Percentiles rank a stretch among this genome's conserved stretches.
phyloP scores from a whole-genome alignment of 305 asterid species.

The Solanum hybrid region DNA sequence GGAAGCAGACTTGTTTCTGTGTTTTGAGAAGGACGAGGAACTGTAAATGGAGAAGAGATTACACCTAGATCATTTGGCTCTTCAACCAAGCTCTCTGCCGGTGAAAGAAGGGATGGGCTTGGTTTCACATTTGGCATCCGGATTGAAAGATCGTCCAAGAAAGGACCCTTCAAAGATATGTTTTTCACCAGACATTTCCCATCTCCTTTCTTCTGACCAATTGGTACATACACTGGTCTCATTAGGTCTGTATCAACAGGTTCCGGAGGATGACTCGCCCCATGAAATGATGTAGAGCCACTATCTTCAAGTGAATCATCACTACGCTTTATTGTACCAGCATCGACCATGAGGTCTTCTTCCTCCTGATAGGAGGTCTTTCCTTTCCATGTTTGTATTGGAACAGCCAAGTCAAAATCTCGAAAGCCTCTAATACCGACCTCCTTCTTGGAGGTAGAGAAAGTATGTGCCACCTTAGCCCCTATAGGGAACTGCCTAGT shows the following conservation, averaged over 20 bases:
- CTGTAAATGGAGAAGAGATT: conserved; percentile 43
- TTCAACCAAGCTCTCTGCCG: conserved; percentile 51
- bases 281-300: conserved; percentile 86
- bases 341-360: conserved; percentile 52
- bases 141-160: conserved; percentile 53
- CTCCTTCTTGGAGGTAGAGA: conserved; percentile 29
- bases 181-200: conserved; percentile 43
- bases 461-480: conserved; percentile 25
- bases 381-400: conserved; percentile 53
- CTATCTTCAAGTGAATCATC: conserved; percentile 60
- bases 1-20: conserved; percentile 42
- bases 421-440: conserved; percentile 28
- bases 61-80: conserved; percentile 35
- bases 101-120: conserved; percentile 35
- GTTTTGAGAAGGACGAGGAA: conserved; percentile 53
- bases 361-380: conserved; percentile 42
- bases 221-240: conserved; percentile 75
- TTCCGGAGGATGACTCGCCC: conserved; percentile 93
- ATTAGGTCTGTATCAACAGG: conserved; percentile 69
- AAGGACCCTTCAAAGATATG: conserved; percentile 54
- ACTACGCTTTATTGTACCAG: conserved; percentile 41
- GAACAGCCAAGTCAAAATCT: conserved; percentile 22
- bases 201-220: conserved; percentile 43
- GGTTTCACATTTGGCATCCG: conserved; percentile 43
- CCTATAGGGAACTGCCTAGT: conserved; percentile 42